Base-by-base conservation (phyloP, 306 rosid species). In the Pueraria montana region DNA sequence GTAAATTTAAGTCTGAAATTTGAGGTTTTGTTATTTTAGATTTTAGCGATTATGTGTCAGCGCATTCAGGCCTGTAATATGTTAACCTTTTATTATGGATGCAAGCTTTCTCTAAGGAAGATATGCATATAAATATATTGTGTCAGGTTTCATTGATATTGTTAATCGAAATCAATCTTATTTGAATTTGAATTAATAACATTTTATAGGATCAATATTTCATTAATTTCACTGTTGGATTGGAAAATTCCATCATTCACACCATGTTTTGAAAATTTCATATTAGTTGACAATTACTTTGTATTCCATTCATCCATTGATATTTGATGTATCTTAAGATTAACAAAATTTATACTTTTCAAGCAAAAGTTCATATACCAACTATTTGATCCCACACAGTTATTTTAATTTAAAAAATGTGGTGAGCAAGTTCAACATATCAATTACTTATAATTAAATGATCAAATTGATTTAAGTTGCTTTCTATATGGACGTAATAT, bases 1-100 rank as follows among this genome's bases (percentile, higher is more conserved):
- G 99, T 96, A 82, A 62, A 68, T 71, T 34, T 69, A 45, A 63
- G 68, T 43, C 43, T 32, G 71, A 66, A 68, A 71, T 43, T 66
- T 77, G 73, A 52, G 53, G 6, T 23, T 26, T 75, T 63, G 14
- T 65, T 76, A 24, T 59, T 82, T 70, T 68, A 23, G 61, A 16
- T 67, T 72, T 43, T 58, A 45, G 65, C 55, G 71, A 84, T 76
- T 72, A 49, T 58, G 52, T 27, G 61, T 59, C 67, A 11, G 24
- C 5, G 0, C 34, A 46, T 73, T 67, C 78, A 68, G 46, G 24
- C 58, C 34, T 61, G 62, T 76, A 76, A 61, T 69, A 36, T 73
- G 16, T 26, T 49, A 7, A 59, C 78, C 55, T 48, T 42, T 71
- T 55, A 23, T 68, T 69, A 20, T 81, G 76, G 34, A 52, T 43